Evolutionary conservation across 129 eudicot species (phyloP), one percentile per base, ranked within the genome.

Genomic region (Escallonia rubra): DNA sequence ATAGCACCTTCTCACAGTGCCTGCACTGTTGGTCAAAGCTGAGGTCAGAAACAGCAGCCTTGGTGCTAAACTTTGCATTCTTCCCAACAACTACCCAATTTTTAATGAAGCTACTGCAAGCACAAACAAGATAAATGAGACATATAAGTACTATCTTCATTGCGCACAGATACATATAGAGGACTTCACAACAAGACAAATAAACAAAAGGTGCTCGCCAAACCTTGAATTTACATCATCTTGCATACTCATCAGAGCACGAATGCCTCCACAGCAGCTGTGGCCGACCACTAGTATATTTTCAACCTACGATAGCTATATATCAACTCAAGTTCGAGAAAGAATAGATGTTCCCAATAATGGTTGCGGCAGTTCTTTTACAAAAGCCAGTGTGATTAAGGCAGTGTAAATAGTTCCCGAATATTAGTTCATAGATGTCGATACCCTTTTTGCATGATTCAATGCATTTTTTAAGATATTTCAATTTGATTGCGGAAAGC

Each of bases 241-340:
- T 65, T 78, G 76, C 93, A 87, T 82, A 78, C 97, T 69, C 95
- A 90, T 94, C 59, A 94, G 84, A 63, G 96, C 99, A 70, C 70
- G 87, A 62, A 94, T 90, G 60, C 99, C 99, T 59, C 96, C 99
- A 79, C 99, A 94, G 67, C 97, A 74, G 72, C 97, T 94, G 79
- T 90, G 99, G 63, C 99, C 99, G 75, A 90, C 70, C 59, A 94
- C 86, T 69, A 94, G 79, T 67, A 90, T 86, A 72, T 89, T 89
- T 71, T 85, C 83, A 68, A 94, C 97, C 99, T 94, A 81, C 75
- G 64, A 7, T 43, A 42, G 49, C 10, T 6, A 34, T 45, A 6
- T 34, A 23, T 41, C 23, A 49, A 47, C 41, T 60, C 59, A 49
- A 41, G 58, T 57, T 69, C 63, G 3, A 23, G 49, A 38, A 42